Percentiles rank a stretch among this genome's conserved stretches.
Evolutionary conservation across 495 filamentous ascomycete genomes (phyloP).

Genomic region (Hypoxylon fuscum): DNA sequence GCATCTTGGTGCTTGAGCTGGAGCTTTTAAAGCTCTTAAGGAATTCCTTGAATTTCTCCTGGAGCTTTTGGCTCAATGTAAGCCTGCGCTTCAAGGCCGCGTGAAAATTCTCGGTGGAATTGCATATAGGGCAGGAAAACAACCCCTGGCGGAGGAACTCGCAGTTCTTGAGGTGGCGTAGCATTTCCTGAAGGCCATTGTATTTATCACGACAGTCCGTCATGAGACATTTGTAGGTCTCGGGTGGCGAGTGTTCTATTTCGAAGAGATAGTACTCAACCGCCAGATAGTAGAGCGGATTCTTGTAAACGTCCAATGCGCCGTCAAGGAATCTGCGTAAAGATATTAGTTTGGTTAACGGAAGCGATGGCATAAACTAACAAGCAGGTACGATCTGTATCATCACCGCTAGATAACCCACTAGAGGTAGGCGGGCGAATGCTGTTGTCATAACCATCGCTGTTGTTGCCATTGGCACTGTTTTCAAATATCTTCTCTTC

Average conservation of each 20-base stretch:
- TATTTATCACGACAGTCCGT: slow-evolving; percentile 19
- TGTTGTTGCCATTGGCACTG: too few relatives aligned
- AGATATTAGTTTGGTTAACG: background rate
- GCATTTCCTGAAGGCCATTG: slow-evolving; percentile 8
- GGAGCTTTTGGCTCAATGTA: slow-evolving; percentile 10
- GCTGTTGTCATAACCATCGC: too few relatives aligned
- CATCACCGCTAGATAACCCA: background rate
- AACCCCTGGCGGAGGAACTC: slow-evolving; percentile 8
- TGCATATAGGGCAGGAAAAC: slow-evolving; percentile 21
- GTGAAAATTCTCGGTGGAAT: slow-evolving; percentile 7
- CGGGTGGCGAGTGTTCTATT: background rate
- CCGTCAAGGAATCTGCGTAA: slow-evolving; percentile 4
- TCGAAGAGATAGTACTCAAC: slow-evolving; percentile 28
- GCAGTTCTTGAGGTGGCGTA: slow-evolving; percentile 34
- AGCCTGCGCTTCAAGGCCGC: slow-evolving; percentile 10
- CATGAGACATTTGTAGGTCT: slow-evolving; percentile 17
- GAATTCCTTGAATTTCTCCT: slow-evolving; percentile 16
- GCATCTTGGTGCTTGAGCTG: background rate
- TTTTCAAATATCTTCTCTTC: too few relatives aligned
- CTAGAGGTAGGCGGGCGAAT: too few relatives aligned
- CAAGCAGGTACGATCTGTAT: background rate
- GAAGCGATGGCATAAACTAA: background rate
- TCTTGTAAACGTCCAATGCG: slow-evolving; percentile 23
- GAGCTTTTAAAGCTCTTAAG: slow-evolving; percentile 4
- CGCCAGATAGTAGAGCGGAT: too few relatives aligned